Conservation (phyloP, 495 filamentous ascomycete species). For the Annulohypoxylon bovei region DNA sequence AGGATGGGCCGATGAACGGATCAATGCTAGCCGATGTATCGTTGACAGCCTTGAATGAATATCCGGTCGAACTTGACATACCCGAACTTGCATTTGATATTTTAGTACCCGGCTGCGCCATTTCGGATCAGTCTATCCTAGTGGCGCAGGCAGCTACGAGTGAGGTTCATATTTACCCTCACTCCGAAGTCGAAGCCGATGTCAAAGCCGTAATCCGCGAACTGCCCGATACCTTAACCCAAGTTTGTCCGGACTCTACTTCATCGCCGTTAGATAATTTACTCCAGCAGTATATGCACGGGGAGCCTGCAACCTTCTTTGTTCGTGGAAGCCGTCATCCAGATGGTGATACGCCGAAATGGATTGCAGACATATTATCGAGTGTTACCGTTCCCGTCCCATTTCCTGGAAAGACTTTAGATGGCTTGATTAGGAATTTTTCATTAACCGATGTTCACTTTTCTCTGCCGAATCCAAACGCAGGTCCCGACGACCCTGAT, state of each 20-base stretch:
- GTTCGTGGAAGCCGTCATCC: slow-evolving; percentile 78
- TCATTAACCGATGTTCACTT: slow-evolving; percentile 85
- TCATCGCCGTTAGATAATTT: slow-evolving; percentile 88
- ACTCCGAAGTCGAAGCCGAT: slow-evolving; percentile 70
- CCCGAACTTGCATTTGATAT: slow-evolving; percentile 86
- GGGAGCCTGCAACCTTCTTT: slow-evolving; percentile 78
- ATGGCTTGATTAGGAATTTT: slow-evolving; percentile 85
- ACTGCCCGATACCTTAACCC: slow-evolving; percentile 75
- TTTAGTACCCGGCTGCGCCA: slow-evolving; percentile 81
- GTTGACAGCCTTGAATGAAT: slow-evolving; percentile 72
- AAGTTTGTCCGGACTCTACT: slow-evolving; percentile 74
- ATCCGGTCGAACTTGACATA: slow-evolving; percentile 75
- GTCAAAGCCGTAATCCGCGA: slow-evolving; percentile 73
- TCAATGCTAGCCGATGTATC: slow-evolving; percentile 83
- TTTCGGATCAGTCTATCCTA: slow-evolving; percentile 68
- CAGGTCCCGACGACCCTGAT: slow-evolving; percentile 77
- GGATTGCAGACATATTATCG: slow-evolving; percentile 81
- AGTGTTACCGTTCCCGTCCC: slow-evolving; percentile 85
- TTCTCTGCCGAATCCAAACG: slow-evolving; percentile 78
- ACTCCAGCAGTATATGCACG: slow-evolving; percentile 82
- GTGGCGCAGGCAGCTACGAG: slow-evolving; percentile 77
- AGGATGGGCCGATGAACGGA: slow-evolving; percentile 69
- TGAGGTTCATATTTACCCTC: slow-evolving; percentile 70
- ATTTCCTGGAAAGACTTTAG: slow-evolving; percentile 81
- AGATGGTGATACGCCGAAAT: slow-evolving; percentile 72